Evolutionary conservation across 129 eudicot genomes (phyloP).

Genomic region (Pittosporum tobira): DNA sequence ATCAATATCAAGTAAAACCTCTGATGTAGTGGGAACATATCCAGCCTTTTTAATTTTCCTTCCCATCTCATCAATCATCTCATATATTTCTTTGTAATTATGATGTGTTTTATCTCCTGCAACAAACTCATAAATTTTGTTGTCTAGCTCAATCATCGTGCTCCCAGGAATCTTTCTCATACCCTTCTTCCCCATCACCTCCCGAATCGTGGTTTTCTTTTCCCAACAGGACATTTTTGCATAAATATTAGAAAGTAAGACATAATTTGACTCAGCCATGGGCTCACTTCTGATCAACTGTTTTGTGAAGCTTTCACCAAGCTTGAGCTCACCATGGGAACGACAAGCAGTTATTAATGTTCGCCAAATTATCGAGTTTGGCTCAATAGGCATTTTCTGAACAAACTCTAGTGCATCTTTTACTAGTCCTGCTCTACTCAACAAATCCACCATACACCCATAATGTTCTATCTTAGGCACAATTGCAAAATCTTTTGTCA

Average conservation of each 20-base stretch:
- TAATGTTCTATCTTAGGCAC: conserved; percentile 71
- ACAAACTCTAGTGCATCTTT: conserved; percentile 65
- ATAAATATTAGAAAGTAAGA: conserved; percentile 64
- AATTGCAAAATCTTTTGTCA: conserved; percentile 32
- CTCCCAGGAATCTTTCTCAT: conserved; percentile 63
- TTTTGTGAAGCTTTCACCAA: conserved; percentile 50
- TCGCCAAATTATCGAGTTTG: conserved; percentile 67
- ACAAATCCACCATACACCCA: conserved; percentile 84
- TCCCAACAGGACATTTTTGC: conserved; percentile 65
- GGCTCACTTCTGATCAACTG: conserved; percentile 45
- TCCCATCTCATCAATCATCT: conserved; percentile 72
- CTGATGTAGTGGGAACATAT: conserved; percentile 54
- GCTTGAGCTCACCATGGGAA: conserved; percentile 52
- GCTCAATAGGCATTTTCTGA: conserved; percentile 58
- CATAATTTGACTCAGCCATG: conserved; percentile 50
- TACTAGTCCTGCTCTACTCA: conserved; percentile 60
- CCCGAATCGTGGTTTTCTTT: conserved; percentile 57
- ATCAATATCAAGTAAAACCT: conserved; percentile 60
- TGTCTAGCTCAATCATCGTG: conserved; percentile 61
- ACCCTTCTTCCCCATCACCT: conserved; percentile 54
- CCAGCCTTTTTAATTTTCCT: conserved; percentile 56
- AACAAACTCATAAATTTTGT: conserved; percentile 54
- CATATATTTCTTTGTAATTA: conserved; percentile 39
- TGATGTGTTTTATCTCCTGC: conserved; percentile 57
- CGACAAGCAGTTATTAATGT: conserved; percentile 55